Evolutionary conservation across 2,329 filamentous ascomycete species (phyloP), one percentile per base, ranked within the genome.

Genomic region (Xylaria sp.): DNA sequence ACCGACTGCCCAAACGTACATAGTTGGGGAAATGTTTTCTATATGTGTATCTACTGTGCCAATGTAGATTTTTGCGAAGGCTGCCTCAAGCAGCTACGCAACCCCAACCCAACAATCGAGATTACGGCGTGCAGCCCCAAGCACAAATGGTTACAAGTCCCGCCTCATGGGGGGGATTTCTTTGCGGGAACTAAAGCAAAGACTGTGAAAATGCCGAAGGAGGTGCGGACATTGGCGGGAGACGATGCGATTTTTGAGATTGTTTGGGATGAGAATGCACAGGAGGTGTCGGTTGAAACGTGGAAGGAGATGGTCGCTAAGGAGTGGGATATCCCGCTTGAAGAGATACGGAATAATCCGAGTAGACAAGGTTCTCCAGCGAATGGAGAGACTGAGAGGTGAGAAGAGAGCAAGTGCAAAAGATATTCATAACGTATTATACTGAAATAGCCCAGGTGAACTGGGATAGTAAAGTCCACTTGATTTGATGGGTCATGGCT

Each of bases 11-110:
- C 63, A 13, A 69, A 66, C 10, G 0, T 11, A 2, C n/a, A 33
- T 15, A 40, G 23, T 11, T 60, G 65, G 31, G 63, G 59, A 13
- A 42, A n/a, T 7, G 68, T 59, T 26, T 64, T 71, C 20, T 71
- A 72, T 57, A 65, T 68, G 38, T 75, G 73, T 56, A 64, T 72
- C 28, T 73, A 71, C 54, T 75, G 72, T 54, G 36, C 56, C n/a
- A 67, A 65, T 51, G 9, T 11, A 10, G 66, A 72, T 67, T 74
- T 75, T 20, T 75, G 72, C 54, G 4, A 33, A 11, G 68, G 70
- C 53, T 75, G 73, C 13, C 62, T 75, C 13, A 40, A 23, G 13
- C 67, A 48, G 38, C 56, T 74, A 33, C 72, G 73, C 20, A 54
- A 58, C 17, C 42, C 57, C 11, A 26, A 58, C 13, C 46, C 60